These are phyloP conservation scores for Euclidium syriacum DNA, from an alignment of 345 rosid species.

Conservation along the genomic window DNA sequence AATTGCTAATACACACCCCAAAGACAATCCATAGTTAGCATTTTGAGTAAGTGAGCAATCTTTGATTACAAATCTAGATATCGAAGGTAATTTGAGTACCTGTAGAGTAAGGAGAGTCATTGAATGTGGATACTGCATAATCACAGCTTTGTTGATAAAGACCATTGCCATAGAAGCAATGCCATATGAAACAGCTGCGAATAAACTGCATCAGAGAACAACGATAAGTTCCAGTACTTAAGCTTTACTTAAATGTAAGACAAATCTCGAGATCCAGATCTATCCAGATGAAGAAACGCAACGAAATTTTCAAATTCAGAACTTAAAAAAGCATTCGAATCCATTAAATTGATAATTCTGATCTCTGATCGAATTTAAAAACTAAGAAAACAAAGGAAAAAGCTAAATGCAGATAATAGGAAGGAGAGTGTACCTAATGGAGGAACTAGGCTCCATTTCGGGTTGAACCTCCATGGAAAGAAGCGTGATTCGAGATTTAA, in stretches of 20 bases:
- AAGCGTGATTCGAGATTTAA: slow-evolving; percentile 5
- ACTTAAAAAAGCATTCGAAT: neutral
- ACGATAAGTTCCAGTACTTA: neutral
- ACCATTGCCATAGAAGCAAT: slow-evolving; percentile 98
- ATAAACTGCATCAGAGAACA: slow-evolving; percentile 44
- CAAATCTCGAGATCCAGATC: slow-evolving; percentile 16
- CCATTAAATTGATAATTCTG: neutral
- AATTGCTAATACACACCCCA: slow-evolving; percentile 62
- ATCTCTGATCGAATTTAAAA: neutral
- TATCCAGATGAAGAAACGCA: slow-evolving; percentile 14
- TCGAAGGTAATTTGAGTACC: slow-evolving; percentile 38
- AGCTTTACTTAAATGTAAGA: neutral
- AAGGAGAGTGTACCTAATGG: slow-evolving; percentile 29
- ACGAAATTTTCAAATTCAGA: neutral
- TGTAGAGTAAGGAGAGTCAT: slow-evolving; percentile 89
- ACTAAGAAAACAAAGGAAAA: neutral
- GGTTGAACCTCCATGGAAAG: slow-evolving; percentile 35
- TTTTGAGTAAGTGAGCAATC: neutral
- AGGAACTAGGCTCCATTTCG: slow-evolving; percentile 34
- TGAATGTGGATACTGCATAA: slow-evolving; percentile 79
- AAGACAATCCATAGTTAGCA: slow-evolving; percentile 2
- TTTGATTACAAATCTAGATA: neutral
- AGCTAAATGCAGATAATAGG: neutral
- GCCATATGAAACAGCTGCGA: slow-evolving; percentile 84
- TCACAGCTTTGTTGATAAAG: slow-evolving; percentile 85